phyloP scores from a whole-genome alignment of 768 basidiomycete species.

The Hysterangium stoloniferum region DNA sequence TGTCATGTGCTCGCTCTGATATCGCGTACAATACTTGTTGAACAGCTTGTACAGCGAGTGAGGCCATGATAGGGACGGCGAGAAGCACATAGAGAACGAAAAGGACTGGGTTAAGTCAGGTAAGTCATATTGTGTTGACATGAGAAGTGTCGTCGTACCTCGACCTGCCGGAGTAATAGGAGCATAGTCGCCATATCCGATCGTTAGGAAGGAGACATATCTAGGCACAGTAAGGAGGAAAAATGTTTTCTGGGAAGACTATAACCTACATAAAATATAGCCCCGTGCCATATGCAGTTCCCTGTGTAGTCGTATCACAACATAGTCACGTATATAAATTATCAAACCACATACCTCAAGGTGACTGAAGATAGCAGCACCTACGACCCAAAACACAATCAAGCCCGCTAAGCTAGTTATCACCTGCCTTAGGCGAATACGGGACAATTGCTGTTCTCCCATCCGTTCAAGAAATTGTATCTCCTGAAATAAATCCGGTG shows the following conservation, averaged over 20 bases:
- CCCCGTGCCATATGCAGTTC: slow-evolving; percentile 8
- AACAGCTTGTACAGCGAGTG: slow-evolving; percentile 14
- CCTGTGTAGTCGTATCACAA: not conserved
- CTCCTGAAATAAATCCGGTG: slow-evolving; percentile 15
- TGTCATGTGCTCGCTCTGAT: not conserved
- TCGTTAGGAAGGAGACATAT: slow-evolving; percentile 14
- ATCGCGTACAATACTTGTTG: slow-evolving; percentile 6
- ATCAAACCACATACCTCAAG: slow-evolving; percentile 10
- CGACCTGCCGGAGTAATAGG: slow-evolving; percentile 11
- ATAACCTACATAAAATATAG: slow-evolving; percentile 11
- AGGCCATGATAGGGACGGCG: slow-evolving; percentile 14
- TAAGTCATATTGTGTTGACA: too few relatives aligned
- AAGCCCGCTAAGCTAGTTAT: slow-evolving; percentile 13
- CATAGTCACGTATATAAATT: not conserved
- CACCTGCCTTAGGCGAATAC: slow-evolving; percentile 3
- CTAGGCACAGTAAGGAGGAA: too few relatives aligned
- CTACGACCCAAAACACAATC: slow-evolving; percentile 21
- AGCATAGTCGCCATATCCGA: slow-evolving; percentile 13
- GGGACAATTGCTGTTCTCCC: slow-evolving; percentile 11
- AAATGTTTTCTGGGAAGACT: not conserved
- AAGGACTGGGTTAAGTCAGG: slow-evolving; percentile 8
- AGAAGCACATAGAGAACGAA: slow-evolving; percentile 16
- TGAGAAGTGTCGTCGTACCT: not conserved
- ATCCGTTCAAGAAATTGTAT: slow-evolving; percentile 19
- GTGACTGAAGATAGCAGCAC: slow-evolving; percentile 12